Conservation (phyloP, 2,329 filamentous ascomycete genomes). For the Venturia effusa region DNA sequence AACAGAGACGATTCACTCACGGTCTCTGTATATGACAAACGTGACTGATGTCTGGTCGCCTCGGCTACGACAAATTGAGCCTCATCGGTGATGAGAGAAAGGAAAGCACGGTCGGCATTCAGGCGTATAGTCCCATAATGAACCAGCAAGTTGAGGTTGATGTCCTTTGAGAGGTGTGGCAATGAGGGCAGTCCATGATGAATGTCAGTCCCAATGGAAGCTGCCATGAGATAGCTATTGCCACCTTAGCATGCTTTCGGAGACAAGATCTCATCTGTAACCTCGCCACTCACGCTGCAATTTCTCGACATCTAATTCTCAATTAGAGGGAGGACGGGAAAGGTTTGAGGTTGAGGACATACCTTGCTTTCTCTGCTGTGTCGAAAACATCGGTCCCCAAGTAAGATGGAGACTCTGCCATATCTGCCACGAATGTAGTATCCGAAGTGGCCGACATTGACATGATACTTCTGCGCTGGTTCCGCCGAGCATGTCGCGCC, state of each 20-base stretch:
- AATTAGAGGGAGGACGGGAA: no score
- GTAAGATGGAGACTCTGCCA: no score
- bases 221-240: conserved; percentile 9
- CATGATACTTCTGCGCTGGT: no score
- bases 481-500: no score
- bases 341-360: no score
- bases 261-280: background rate
- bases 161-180: background rate
- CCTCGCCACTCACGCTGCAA: conserved; percentile 1
- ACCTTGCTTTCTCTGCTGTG: no score
- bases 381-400: no score
- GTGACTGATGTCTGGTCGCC: conserved; percentile 23
- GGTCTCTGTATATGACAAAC: background rate
- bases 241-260: background rate
- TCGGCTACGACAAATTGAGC: conserved; percentile 42
- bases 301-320: background rate
- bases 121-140: conserved; percentile 28
- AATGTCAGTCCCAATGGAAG: background rate
- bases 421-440: no score
- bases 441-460: no score
- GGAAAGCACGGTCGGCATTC: conserved; percentile 23
- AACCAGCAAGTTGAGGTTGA: conserved; percentile 20
- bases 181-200: background rate
- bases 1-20: conserved; percentile 1
- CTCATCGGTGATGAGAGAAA: conserved; percentile 37